A percentile compares a stretch with the other conserved stretches of the same genome.
phyloP scores from a whole-genome alignment of 805 yeast genomes.

The Lachancea sp. region DNA sequence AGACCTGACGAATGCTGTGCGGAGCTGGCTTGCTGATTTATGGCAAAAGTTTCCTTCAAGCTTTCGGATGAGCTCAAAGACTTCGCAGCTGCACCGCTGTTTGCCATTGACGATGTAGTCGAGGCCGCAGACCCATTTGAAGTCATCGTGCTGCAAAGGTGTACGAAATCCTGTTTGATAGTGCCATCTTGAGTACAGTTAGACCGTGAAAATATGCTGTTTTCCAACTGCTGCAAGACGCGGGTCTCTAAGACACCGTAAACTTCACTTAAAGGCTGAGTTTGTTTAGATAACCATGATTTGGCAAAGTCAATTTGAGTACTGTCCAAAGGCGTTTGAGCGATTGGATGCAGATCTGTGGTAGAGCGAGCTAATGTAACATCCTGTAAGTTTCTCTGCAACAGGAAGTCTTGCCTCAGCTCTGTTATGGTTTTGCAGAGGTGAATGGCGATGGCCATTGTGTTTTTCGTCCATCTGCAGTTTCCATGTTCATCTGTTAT shows the following conservation, averaged over 20 bases:
- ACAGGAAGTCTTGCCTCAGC: slow-evolving; percentile 23
- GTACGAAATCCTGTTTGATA: slow-evolving; percentile 31
- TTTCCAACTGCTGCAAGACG: slow-evolving; percentile 45
- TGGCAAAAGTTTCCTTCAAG: not conserved
- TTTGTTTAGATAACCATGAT: slow-evolving; percentile 78
- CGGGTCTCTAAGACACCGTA: slow-evolving; percentile 70
- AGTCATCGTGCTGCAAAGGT: slow-evolving; percentile 21
- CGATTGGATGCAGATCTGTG: slow-evolving; percentile 18
- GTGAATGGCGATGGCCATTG: slow-evolving; percentile 61
- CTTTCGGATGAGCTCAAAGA: slow-evolving; percentile 6
- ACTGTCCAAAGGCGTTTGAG: slow-evolving; percentile 17
- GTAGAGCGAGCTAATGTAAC: slow-evolving; percentile 9
- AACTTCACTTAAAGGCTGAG: slow-evolving; percentile 74
- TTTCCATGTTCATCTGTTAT: slow-evolving; percentile 82
- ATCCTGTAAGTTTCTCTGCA: slow-evolving; percentile 14
- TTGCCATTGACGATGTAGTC: slow-evolving; percentile 7
- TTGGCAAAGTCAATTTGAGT: slow-evolving; percentile 47
- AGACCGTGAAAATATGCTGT: slow-evolving; percentile 32
- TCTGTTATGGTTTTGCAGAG: slow-evolving; percentile 29
- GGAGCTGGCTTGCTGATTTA: slow-evolving; percentile 1
- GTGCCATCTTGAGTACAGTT: slow-evolving; percentile 29
- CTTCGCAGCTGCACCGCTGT: slow-evolving; percentile 1
- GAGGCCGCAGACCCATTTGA: slow-evolving; percentile 8
- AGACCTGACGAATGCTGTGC: slow-evolving; percentile 4
- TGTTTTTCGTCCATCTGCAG: slow-evolving; percentile 84